A percentile compares a stretch with the other conserved stretches of the same genome.
These are phyloP conservation scores for Lathyrus aphaca DNA, from an alignment of 306 rosid genomes.

Conservation along the genomic window DNA sequence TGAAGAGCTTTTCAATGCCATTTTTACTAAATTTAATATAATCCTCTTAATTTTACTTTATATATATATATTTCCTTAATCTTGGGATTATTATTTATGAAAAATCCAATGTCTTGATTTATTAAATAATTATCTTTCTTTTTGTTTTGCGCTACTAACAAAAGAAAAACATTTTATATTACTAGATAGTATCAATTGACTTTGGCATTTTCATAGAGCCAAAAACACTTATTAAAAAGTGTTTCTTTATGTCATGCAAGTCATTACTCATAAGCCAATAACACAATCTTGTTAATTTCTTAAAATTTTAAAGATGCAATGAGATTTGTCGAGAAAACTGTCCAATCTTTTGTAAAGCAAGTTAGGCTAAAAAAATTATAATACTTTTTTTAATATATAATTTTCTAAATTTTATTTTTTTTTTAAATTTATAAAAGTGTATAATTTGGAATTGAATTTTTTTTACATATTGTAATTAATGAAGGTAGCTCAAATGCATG, in stretches of 20 bases:
- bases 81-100: not conserved
- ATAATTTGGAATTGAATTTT: not conserved
- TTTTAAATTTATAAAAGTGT: no score
- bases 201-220: conserved; percentile 23
- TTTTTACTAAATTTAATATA: conserved; percentile 45
- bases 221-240: not conserved
- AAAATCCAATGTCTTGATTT: not conserved
- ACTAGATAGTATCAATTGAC: not conserved
- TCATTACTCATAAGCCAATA: not conserved
- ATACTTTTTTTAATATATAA: no score
- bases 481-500: conserved; percentile 37
- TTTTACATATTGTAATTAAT: not conserved
- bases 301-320: not conserved
- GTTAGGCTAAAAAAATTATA: not conserved
- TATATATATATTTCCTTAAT: no score
- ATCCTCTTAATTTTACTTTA: conserved; percentile 29
- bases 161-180: not conserved
- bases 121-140: not conserved
- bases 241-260: conserved; percentile 16
- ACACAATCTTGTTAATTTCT: not conserved
- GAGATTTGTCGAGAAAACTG: not conserved
- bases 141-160: not conserved
- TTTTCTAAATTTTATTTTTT: not conserved
- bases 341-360: not conserved
- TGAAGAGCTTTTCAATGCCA: conserved; percentile 48